Evolutionary conservation across 1,139 yeast genomes (phyloP), one percentile per base, ranked within the genome.

Genomic region (Lipomyces yarrowii): DNA sequence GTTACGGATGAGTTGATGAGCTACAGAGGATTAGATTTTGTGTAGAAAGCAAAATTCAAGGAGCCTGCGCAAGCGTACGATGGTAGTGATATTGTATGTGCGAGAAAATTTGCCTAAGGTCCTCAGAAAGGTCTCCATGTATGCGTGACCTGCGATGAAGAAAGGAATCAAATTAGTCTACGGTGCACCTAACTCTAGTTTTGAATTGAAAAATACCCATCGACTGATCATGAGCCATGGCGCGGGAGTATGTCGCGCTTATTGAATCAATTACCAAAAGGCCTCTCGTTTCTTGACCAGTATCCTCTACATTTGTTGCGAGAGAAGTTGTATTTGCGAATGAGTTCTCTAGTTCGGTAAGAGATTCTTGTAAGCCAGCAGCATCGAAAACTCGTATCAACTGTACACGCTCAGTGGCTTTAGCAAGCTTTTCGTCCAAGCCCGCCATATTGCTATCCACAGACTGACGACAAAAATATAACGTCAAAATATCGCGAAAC

Each of bases 351-450:
- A 61, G 35, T 26, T 64, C 67, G 4, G 23, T 18, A 23, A 62
- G 21, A 6, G 64, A 26, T 18, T 60, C 64, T 11, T 15, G 51
- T 39, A 65, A 33, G 3, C 64, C 68, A 5, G 56, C 30, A 26
- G 57, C 53, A 18, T 66, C 69, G 39, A 66, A 64, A 1, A 59
- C 69, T 7, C 68, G 57, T 15, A 60, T 53, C 13, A 63, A 21
- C n/a, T 39, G 33, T 21, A 64, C 59, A 10, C 63, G 52, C 26
- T 58, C 59, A n/a, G 30, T 26, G 13, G 39, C 57, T n/a, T 23
- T 18, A 18, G 48, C 6, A n/a, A 35, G 30, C 33, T 11, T 10
- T 5, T 57, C 52, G 10, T 53, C 64, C 4, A 54, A 8, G 10
- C 35, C 56, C 32, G 15, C 37, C 23, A 11, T 8, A 11, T 10